These are phyloP conservation scores for Castanea crenata DNA, from an alignment of 306 rosid species.

Conservation along the genomic window DNA sequence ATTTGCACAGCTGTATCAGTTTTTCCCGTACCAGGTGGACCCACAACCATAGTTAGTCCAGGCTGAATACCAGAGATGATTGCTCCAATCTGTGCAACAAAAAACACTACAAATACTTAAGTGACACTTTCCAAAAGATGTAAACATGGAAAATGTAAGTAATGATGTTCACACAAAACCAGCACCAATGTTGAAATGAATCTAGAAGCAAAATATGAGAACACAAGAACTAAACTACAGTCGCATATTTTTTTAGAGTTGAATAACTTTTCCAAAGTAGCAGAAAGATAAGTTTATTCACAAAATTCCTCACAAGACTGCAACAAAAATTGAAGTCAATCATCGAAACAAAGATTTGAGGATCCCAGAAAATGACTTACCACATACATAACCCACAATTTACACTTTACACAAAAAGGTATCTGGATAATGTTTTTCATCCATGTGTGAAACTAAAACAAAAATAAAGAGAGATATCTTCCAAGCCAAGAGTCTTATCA, in stretches of 20 bases:
- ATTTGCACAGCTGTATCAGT: constrained; percentile 98
- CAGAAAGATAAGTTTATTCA: background rate
- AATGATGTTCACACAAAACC: background rate
- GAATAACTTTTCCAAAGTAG: background rate
- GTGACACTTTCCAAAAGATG: background rate
- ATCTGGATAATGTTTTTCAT: background rate
- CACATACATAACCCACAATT: background rate
- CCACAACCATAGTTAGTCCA: constrained; percentile 97
- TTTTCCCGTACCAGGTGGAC: constrained; percentile 99
- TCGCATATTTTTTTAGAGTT: background rate
- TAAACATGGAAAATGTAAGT: background rate
- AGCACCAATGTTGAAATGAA: background rate
- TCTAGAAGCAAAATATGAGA: background rate
- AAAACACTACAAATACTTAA: background rate
- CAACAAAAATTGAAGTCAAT: background rate
- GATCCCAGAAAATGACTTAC: background rate
- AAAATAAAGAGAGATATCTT: background rate
- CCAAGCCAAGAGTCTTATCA: background rate
- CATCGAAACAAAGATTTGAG: background rate
- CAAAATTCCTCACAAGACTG: background rate
- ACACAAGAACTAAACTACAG: background rate
- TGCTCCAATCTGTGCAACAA: constrained; percentile 65
- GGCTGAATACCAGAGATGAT: constrained; percentile 96
- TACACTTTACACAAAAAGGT: background rate
- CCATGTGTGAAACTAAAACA: background rate